Conservation (phyloP, 768 basidiomycete genomes). For the Boletus huronensis region DNA sequence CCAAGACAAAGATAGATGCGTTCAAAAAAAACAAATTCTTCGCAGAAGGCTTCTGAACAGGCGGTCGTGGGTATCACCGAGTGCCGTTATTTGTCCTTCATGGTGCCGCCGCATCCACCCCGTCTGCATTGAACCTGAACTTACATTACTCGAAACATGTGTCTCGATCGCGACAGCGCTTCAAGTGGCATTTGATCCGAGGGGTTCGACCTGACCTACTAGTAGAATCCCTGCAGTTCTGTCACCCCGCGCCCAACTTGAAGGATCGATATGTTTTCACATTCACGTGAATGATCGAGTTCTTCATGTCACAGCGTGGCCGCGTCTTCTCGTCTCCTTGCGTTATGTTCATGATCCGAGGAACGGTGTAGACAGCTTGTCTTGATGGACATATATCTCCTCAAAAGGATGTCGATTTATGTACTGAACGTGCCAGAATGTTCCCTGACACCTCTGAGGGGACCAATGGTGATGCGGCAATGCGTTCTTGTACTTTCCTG, state of each 20-base stretch:
- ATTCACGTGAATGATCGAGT: not conserved
- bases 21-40: not conserved
- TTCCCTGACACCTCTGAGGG: not conserved
- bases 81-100: slow-evolving; percentile 3
- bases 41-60: not conserved
- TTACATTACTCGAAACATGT: not conserved
- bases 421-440: slow-evolving; percentile 1
- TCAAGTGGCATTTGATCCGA: slow-evolving; percentile 20
- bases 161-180: not conserved
- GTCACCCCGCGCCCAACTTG: not conserved
- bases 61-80: not conserved
- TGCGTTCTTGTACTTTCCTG: not conserved
- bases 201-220: slow-evolving; percentile 3
- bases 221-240: not conserved
- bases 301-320: not conserved
- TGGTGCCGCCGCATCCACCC: not conserved
- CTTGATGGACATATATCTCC: not conserved
- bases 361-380: slow-evolving; percentile 1
- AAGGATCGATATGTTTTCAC: not conserved
- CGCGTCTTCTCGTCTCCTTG: slow-evolving; percentile 1
- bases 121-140: not conserved
- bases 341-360: slow-evolving; percentile 9
- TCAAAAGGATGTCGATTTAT: not conserved
- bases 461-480: not conserved
- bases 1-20: not conserved